Evolutionary conservation across 192 early-diverging fungal species (phyloP).

Genomic region (Coemansia sp.): DNA sequence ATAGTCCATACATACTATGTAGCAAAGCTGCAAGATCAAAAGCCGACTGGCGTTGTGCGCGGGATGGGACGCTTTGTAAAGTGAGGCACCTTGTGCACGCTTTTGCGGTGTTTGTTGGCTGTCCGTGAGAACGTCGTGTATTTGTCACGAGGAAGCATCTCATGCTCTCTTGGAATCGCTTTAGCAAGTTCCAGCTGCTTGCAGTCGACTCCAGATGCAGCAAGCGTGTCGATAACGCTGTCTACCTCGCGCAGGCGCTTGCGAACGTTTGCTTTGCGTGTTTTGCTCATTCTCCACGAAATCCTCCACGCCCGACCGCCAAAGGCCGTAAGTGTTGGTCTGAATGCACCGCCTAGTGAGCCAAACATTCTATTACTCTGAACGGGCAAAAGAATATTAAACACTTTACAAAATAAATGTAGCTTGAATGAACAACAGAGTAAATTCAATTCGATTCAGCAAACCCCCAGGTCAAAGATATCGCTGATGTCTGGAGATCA

Average conservation of each 20-base stretch:
- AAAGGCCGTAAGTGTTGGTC: slow-evolving; percentile 35
- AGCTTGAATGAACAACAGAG: no score
- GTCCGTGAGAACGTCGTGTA: slow-evolving; percentile 80
- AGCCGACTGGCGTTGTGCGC: slow-evolving; percentile 70
- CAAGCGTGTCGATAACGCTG: slow-evolving; percentile 68
- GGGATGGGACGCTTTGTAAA: slow-evolving; percentile 77
- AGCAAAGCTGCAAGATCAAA: slow-evolving; percentile 34
- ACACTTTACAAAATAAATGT: no score
- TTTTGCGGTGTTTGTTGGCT: slow-evolving; percentile 70
- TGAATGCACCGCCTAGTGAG: slow-evolving; percentile 42
- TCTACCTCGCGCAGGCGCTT: slow-evolving; percentile 82
- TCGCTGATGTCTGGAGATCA: no score
- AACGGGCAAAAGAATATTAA: no score
- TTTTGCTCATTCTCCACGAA: slow-evolving; percentile 67
- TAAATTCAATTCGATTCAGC: no score
- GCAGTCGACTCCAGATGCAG: slow-evolving; percentile 70
- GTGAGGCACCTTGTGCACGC: slow-evolving; percentile 81
- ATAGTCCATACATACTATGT: no score
- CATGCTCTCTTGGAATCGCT: slow-evolving; percentile 61
- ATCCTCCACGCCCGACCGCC: slow-evolving; percentile 57
- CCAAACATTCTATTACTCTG: slow-evolving; percentile 50
- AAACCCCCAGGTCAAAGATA: no score
- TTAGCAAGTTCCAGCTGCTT: slow-evolving; percentile 66
- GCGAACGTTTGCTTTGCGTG: slow-evolving; percentile 83
- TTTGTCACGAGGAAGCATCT: slow-evolving; percentile 79